Evolutionary conservation across 1,284 basidiomycete species (phyloP), one percentile per base, ranked within the genome.

Genomic region (Apiotrichum akiyoshidainum): DNA sequence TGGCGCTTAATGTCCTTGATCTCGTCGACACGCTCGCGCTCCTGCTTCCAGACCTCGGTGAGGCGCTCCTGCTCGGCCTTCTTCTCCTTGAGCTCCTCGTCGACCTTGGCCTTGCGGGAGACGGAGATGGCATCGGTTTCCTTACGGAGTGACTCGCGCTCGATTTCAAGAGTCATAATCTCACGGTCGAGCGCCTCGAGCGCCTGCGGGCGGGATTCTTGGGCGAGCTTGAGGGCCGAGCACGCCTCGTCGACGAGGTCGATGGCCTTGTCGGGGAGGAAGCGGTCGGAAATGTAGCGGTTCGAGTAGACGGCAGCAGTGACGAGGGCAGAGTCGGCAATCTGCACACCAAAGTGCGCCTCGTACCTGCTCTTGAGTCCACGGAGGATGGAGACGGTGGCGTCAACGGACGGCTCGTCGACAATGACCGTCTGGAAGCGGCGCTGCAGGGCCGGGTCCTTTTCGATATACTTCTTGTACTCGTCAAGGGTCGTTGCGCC

Each of bases 401-500:
- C 86, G 58, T 89, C 86, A 9, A 92, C 88, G 0, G 85, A 87
- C 0, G 92, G 93, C 70, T 96, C 93, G 51, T 91, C 87, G 54
- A 95, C 90, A 48, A 82, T 81, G 4, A 96, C 87, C 0, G 90
- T 89, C 70, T 93, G 91, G 80, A 96, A 96, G 1, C 92, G 86
- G 31, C 92, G 83, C 65, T 93, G 90, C 1, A 96, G 84, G 1
- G 92, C 92, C 0, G 90, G 87, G 68, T 96, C 93, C 76, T 94
- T 95, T 52, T 87, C 90, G 46, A 96, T 95, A 0, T 88, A 89
- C 75, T 92, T 91, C 37, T 90, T 83, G 73, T 93, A 96, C 72
- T 96, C 92, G 69, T 94, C 90, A 21, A 88, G 85, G 1, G 91
- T 93, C 0, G 91, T 93, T 0, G 91, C 90, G 34, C 91, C 91